Percentiles rank a stretch among this genome's conserved stretches.
Evolutionary conservation across 2,329 filamentous ascomycete genomes (phyloP).

Genomic region (Fusarium sp.): DNA sequence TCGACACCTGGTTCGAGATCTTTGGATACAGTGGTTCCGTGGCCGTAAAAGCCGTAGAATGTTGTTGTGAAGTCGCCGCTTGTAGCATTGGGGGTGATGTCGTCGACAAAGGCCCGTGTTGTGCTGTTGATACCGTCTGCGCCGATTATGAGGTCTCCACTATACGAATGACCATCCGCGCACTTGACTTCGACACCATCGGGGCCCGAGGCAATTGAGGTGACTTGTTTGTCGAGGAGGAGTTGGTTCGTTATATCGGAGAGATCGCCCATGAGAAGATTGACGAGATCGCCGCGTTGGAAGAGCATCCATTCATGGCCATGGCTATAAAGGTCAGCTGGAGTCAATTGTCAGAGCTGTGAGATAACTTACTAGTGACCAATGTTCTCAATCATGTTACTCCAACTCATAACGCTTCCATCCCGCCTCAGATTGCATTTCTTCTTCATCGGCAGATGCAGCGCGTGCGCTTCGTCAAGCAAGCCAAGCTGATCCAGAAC

Average conservation of each 20-base stretch:
- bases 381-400: constrained; percentile 24
- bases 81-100: not conserved
- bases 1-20: constrained; percentile 3
- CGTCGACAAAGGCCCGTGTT: constrained; percentile 4
- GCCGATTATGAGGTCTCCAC: constrained; percentile 27
- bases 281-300: constrained; percentile 21
- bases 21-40: not conserved
- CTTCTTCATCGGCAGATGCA: constrained; percentile 9
- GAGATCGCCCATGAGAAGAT: constrained; percentile 19
- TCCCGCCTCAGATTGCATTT: constrained; percentile 23
- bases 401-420: constrained; percentile 19
- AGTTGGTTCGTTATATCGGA: constrained; percentile 1
- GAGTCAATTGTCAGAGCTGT: too few species aligned
- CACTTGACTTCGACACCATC: constrained; percentile 21
- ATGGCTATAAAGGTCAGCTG: not conserved
- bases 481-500: constrained; percentile 19
- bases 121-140: constrained; percentile 33
- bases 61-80: constrained; percentile 9
- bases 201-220: not conserved
- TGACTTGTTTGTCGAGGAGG: constrained; percentile 22
- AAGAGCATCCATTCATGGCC: constrained; percentile 35
- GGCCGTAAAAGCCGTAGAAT: constrained; percentile 24
- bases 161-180: constrained; percentile 11
- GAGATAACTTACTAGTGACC: constrained; percentile 4
- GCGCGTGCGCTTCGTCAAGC: not conserved